phyloP scores from a whole-genome alignment of 2,329 filamentous ascomycete species.

The Didymella exigua region DNA sequence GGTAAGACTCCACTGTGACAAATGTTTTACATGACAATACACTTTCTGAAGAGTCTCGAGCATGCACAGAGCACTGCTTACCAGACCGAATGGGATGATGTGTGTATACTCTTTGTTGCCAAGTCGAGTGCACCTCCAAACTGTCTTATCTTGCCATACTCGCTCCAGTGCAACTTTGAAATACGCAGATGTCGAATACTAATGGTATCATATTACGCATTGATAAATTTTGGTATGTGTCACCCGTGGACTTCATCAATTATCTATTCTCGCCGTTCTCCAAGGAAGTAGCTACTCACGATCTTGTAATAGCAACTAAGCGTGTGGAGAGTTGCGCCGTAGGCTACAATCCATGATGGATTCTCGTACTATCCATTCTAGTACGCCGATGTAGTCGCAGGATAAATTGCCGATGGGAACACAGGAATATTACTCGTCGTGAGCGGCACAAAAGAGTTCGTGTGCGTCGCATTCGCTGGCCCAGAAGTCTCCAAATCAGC shows the following conservation, averaged over 20 bases:
- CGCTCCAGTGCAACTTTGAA: too few relatives aligned
- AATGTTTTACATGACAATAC: neutral
- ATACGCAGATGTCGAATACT: too few relatives aligned
- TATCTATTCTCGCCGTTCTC: too few relatives aligned
- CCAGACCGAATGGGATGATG: too few relatives aligned
- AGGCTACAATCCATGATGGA: too few relatives aligned
- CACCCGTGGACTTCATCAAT: too few relatives aligned
- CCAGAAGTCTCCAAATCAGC: constrained; percentile 43
- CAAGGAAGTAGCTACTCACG: neutral
- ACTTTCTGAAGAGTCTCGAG: neutral
- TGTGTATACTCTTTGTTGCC: too few relatives aligned
- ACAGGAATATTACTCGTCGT: constrained; percentile 21
- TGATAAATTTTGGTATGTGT: too few relatives aligned
- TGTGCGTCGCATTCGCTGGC: constrained; percentile 48
- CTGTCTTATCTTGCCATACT: too few relatives aligned
- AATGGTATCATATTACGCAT: too few relatives aligned
- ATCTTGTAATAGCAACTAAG: neutral
- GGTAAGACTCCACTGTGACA: neutral
- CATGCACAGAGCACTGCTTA: neutral
- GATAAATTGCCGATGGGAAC: constrained; percentile 24
- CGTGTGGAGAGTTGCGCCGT: too few relatives aligned
- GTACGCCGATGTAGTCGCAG: constrained; percentile 14
- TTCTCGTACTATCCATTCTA: neutral
- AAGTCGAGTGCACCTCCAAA: too few relatives aligned
- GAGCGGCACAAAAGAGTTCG: constrained; percentile 45